Evolutionary conservation across 2,329 filamentous ascomycete species (phyloP), one percentile per base, ranked within the genome.

Genomic region (Cercospora zeae-maydis): DNA sequence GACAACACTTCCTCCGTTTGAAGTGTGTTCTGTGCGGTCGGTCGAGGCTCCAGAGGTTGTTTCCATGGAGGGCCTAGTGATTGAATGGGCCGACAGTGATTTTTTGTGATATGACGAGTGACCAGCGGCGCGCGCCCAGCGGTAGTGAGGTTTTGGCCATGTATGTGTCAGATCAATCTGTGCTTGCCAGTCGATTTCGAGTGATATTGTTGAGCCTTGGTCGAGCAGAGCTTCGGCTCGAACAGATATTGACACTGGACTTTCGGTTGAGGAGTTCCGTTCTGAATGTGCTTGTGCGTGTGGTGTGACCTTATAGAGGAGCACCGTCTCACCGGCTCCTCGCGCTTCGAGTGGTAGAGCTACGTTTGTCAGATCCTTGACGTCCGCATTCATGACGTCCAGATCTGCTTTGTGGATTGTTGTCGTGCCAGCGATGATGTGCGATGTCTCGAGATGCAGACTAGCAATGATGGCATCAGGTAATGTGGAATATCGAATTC

Each of bases 281-380:
- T 58, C 57, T 33, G 59, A 6, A 36, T 36, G 34, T 16, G 31
- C 7, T 11, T 59, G 59, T 3, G 37, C 31, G 51, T 53, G 24
- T 34, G 37, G 47, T 19, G 24, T 49, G n/a, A 71, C 49, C 52
- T 67, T 85, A 77, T 92, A 93, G 58, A 93, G 79, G 69, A 92
- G 86, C 1, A 88, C 90, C 65, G 91, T 78, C 74, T 92, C 89
- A 72, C 93, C 90, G 69, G 89, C 87, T 14, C 89, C 85, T 13
- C 86, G 64, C 11, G 71, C 65, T 13, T 66, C 58, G 10, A 71
- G 60, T 11, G 71, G 71, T 56, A 70, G 57, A 7, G 52, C 33
- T 13, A 67, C 37, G 24, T 61, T 61, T 16, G 67, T 66, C 6
- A 72, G 60, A 39, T 60, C 60, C 16, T 87, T 82, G 16, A 89